A percentile compares a stretch with the other conserved stretches of the same genome.
Evolutionary conservation across 2,329 filamentous ascomycete genomes (phyloP).

Genomic region (Diaporthe citri): DNA sequence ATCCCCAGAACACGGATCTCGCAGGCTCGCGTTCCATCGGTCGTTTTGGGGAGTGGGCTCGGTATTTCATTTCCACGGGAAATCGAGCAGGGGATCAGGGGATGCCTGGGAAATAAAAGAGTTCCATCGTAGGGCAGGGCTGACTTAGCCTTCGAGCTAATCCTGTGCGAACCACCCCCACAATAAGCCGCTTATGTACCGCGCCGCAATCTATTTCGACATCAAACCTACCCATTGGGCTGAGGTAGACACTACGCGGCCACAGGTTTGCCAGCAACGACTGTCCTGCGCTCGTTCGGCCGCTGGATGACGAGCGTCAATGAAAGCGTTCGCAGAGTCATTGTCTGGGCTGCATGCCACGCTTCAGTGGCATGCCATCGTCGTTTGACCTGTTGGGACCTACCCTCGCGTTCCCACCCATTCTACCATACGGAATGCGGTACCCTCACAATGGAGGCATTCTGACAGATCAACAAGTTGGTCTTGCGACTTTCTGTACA

Average conservation of each 20-base stretch:
- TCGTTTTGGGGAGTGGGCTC: background rate
- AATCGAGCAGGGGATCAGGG: background rate
- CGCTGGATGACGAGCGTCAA: background rate
- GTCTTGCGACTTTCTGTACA: background rate
- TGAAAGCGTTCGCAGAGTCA: background rate
- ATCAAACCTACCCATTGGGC: background rate
- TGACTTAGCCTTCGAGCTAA: slow-evolving; percentile 7
- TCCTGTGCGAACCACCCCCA: slow-evolving; percentile 4
- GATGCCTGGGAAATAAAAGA: background rate
- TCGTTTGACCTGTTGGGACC: background rate
- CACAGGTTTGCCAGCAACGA: background rate
- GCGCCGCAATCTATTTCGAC: slow-evolving; percentile 29
- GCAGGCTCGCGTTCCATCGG: background rate
- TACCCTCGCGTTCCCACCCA: background rate
- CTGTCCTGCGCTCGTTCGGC: background rate
- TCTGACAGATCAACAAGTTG: slow-evolving; percentile 2
- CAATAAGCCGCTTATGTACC: slow-evolving; percentile 4
- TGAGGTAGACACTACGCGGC: background rate
- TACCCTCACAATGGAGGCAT: background rate
- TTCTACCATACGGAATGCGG: background rate
- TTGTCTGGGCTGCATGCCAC: no score
- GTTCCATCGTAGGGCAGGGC: background rate
- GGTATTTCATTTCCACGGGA: background rate
- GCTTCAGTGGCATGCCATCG: background rate
- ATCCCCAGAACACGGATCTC: no score